Evolutionary conservation across 805 yeast species (phyloP), one percentile per base, ranked within the genome.

Genomic region (Candida vartiovaarae): DNA sequence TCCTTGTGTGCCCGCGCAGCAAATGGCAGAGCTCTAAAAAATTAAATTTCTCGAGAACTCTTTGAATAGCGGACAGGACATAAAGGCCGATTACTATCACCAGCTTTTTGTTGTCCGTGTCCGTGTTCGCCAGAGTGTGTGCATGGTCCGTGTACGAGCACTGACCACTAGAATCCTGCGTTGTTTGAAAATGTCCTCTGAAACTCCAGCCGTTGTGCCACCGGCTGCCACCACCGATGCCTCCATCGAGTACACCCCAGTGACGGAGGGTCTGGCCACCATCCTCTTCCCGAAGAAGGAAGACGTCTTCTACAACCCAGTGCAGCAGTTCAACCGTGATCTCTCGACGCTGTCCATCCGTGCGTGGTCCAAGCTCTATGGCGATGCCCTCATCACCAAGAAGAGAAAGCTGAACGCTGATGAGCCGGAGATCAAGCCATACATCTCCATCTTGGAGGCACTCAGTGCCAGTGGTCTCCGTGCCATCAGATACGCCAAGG

Each of bases 271-370:
- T 2, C 68, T 74, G 44, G 97, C 98, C 10, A 75, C 81, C 25
- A 80, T 93, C 36, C 68, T 90, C 30, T 84, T 84, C 49, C 91
- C 95, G 4, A 82, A 85, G 55, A 80, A 80, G 39, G 89, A 85
- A 52, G 73, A 72, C 47, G 99, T 93, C 8, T 93, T 93, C 60
- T 93, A 93, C 65, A 93, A 93, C 61, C 97, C 95, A 8, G 84
- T 93, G 44, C 99, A 93, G 65, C 98, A 91, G 65, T 93, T 89
- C 66, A 93, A 93, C 63, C 75, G 99, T 55, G 99, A 93, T 60
- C 66, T 93, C 39, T 84, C 95, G 52, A 84, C 87, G 5, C 68
- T 83, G 54, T 89, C 87, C 7, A 90, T 93, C 48, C 75, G 80
- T 45, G 95, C 98, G 0, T 93, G 95, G 91, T 73, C 82, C 34